These are phyloP conservation scores for Ustilago loliicola DNA, from an alignment of 1,284 basidiomycete species.

Conservation along the genomic window DNA sequence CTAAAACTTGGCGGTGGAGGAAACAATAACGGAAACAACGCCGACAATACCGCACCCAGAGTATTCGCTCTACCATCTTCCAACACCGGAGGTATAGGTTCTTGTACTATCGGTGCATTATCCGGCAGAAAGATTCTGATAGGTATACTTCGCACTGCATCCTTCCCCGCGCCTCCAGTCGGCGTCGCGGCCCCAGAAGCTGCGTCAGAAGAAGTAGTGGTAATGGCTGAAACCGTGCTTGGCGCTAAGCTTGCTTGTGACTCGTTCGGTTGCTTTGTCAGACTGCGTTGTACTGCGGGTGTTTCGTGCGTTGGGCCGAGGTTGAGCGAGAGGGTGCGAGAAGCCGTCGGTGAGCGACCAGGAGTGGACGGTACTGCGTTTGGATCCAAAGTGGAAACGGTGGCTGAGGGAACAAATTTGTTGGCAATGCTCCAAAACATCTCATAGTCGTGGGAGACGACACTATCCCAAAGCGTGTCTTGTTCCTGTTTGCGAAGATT, in stretches of 20 bases:
- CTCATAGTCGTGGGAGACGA: slow-evolving; percentile 85
- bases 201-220: slow-evolving; percentile 38
- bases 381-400: slow-evolving; percentile 2
- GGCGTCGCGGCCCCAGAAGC: slow-evolving; percentile 21
- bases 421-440: slow-evolving; percentile 91
- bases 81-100: slow-evolving; percentile 79
- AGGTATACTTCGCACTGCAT: slow-evolving; percentile 69
- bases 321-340: slow-evolving; percentile 32
- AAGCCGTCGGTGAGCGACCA: slow-evolving; percentile 22
- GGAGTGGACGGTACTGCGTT: not conserved
- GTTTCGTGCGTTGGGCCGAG: slow-evolving; percentile 25
- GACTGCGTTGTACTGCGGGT: slow-evolving; percentile 24
- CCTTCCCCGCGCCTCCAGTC: slow-evolving; percentile 12
- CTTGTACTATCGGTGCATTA: slow-evolving; percentile 89
- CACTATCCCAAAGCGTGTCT: slow-evolving; percentile 62
- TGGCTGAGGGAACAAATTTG: slow-evolving; percentile 76
- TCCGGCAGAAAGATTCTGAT: slow-evolving; percentile 86
- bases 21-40: slow-evolving; percentile 73
- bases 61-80: slow-evolving; percentile 72
- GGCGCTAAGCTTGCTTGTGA: slow-evolving; percentile 44
- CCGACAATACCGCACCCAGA: slow-evolving; percentile 70
- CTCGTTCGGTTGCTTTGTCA: slow-evolving; percentile 47
- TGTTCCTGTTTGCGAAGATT: slow-evolving; percentile 62
- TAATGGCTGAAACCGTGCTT: slow-evolving; percentile 40
- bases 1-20: slow-evolving; percentile 67